Evolutionary conservation across 495 filamentous ascomycete genomes (phyloP).

Genomic region (Physcia stellaris): DNA sequence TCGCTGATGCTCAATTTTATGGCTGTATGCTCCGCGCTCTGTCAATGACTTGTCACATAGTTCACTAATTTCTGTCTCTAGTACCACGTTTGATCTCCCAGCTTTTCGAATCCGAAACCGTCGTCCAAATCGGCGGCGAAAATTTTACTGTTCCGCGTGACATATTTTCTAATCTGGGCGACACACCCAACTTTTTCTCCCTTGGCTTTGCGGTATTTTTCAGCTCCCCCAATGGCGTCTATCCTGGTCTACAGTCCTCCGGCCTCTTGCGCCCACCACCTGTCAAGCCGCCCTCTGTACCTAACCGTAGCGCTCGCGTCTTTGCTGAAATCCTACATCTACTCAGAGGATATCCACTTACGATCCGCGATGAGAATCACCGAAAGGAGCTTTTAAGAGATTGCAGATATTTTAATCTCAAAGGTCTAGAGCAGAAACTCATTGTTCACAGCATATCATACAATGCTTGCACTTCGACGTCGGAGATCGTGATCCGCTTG

Average conservation of each 20-base stretch:
- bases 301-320: constrained; percentile 62
- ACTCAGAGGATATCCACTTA: constrained; percentile 73
- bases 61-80: constrained; percentile 20
- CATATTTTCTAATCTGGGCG: constrained; percentile 70
- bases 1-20: constrained; percentile 95
- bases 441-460: constrained; percentile 66
- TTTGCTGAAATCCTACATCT: constrained; percentile 78
- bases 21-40: constrained; percentile 46
- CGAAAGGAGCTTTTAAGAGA: constrained; percentile 69
- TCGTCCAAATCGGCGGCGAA: constrained; percentile 71
- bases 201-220: constrained; percentile 89
- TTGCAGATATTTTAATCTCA: constrained; percentile 85
- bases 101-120: constrained; percentile 88
- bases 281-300: constrained; percentile 68
- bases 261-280: constrained; percentile 81
- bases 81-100: constrained; percentile 83
- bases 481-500: constrained; percentile 72
- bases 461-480: constrained; percentile 50
- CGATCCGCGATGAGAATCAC: constrained; percentile 65
- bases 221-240: constrained; percentile 61
- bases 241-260: constrained; percentile 69
- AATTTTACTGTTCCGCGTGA: constrained; percentile 86
- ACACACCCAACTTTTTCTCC: constrained; percentile 91
- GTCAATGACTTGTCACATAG: not conserved
- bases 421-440: constrained; percentile 77